Base-by-base conservation (phyloP, 192 early-diverging fungal genomes). In the Phycomyces blakesleeanus region DNA sequence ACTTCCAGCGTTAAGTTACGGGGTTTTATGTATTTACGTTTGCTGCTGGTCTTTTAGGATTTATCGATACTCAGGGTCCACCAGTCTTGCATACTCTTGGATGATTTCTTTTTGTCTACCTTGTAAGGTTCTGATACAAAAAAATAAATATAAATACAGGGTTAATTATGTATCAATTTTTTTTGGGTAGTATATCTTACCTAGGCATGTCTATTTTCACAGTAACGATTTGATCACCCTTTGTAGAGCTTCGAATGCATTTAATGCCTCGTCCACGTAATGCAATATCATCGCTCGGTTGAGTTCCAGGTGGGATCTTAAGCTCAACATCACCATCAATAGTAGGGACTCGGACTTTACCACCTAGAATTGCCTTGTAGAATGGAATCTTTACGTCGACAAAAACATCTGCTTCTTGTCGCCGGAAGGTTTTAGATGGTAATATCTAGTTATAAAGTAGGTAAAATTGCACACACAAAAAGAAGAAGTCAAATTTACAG, bases 241-340 rank as follows among this genome's bases (percentile, higher is more conserved):
- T 80, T 10, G 73, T 79, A 21, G 50, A 53, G 5, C 76, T 71
- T 42, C 85, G 76, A 47, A 92, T 42, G 37, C 80, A 76, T 39
- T 78, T 75, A 18, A 93, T 83, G 42, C 97, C 97, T 29, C 93
- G 87, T 16, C 79, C 80, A 63, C 89, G 81, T 71, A 99, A 73
- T 16, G 84, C 70, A 57, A 88, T 89, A 52, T 86, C 79, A 29
- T 96, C 94, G n/a, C 87, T 89, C 0, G 97, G 93, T 69, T 99
- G 97, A 6, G 89, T 85, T 40, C 94, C 95, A 10, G 87, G 56
- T 18, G 87, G 87, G 44, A 99, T 72, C 51, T 85, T 91, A 34
- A 99, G 74, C 57, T 99, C 95, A 0, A 97, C 93, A 64, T 96
- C 92, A 29, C 97, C 95, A 71, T 99, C 95, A 8, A 99, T 83